A percentile compares a stretch with the other conserved stretches of the same genome.
These are phyloP conservation scores for Bromus sterilis DNA, from an alignment of 176 grass and related monocot species.

Conservation along the genomic window DNA sequence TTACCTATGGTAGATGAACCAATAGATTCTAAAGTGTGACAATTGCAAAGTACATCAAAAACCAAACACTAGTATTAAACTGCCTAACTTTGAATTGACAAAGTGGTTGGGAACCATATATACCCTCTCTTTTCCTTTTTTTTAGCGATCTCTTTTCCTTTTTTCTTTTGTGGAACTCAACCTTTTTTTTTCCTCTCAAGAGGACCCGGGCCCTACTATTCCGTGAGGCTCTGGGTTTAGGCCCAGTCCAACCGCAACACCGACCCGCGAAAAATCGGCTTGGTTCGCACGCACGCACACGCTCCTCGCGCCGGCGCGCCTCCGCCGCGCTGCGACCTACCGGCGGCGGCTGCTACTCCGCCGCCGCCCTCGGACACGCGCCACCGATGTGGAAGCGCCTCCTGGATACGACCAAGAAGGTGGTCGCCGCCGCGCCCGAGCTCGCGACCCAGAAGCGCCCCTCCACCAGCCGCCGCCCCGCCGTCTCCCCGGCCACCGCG, in stretches of 20 bases:
- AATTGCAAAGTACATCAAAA: no score
- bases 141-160: accelerated
- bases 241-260: neutral
- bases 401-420: constrained; percentile 29
- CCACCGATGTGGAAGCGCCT: constrained; percentile 40
- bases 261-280: neutral
- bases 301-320: neutral
- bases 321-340: neutral
- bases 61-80: no score
- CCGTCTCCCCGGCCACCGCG: neutral
- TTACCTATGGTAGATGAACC: no score
- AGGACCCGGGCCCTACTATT: neutral
- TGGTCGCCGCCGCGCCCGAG: neutral
- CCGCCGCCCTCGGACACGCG: neutral
- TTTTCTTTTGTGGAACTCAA: neutral
- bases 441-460: constrained; percentile 29
- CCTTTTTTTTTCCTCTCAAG: neutral
- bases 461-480: neutral
- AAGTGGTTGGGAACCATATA: no score
- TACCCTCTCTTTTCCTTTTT: no score
- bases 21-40: no score
- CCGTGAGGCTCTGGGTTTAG: constrained; percentile 1
- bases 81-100: no score
- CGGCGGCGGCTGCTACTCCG: constrained; percentile 15
- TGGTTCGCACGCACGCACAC: neutral